Base-by-base conservation (phyloP, 2,329 filamentous ascomycete species). In the Neonectria coccinea region DNA sequence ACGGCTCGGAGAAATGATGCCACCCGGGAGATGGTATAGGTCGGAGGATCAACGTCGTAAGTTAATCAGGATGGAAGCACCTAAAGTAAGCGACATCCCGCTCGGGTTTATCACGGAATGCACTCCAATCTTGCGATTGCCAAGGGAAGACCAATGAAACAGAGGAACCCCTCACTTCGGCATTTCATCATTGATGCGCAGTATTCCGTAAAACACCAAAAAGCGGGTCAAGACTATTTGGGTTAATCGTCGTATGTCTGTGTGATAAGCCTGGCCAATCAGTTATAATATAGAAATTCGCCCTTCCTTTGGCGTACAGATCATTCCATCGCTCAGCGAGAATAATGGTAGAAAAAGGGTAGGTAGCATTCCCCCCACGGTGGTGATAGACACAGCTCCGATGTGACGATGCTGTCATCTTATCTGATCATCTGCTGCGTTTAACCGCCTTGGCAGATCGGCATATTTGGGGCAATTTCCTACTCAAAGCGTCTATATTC, bases 201-300 rank as follows among this genome's bases (percentile, higher is more conserved):
- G 45, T 50, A 50, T 50, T 50, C 14, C 45, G 45, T 29, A 50
- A 31, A 50, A 29, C 7, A 10, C 45, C 25, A 11, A 50, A 31
- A 50, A 50, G 45, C 25, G 45, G 45, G 45, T 12, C 45, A 50
- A 31, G 14, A 29, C 45, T 50, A 31, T 50, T 50, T 31, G 45
- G 45, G 45, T 29, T 50, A 50, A 48, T 48, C 2, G 25, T 50
- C 25, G 45, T 10, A 48, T 48, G 44, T 48, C 44, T 27, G 5
- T 8, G 44, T 27, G 44, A 48, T 27, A 29, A 11, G 6, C 27
- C 22, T 27, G 22, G 22, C 44, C 44, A 48, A 48, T 48, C 22
- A 48, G n/a, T 1, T 29, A 16, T n/a, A 48, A 27, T 16, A 5
- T 10, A n/a, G 20, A 14, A 27, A 9, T 4, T 29, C 14, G n/a